Evolutionary conservation across 495 filamentous ascomycete species (phyloP), one percentile per base, ranked within the genome.

Genomic region (Tuber aestivum): DNA sequence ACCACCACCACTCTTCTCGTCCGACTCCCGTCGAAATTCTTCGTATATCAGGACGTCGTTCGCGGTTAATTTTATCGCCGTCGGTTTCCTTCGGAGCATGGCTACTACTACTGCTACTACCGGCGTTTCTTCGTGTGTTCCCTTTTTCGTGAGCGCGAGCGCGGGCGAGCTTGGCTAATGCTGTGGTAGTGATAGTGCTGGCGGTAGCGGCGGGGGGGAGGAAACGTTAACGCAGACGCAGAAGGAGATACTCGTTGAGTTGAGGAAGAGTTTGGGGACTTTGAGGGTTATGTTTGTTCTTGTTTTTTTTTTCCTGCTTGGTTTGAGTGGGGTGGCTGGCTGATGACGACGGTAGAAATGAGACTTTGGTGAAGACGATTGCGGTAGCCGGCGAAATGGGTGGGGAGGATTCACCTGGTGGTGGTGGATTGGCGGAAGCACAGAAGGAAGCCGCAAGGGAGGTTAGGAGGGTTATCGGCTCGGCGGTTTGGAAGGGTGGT

Each of bases 61-160:
- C 16, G 90, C 86, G 0, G 93, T 95, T 50, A 96, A 87, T 72
- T 89, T 87, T 77, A 96, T 92, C 41, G 90, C 87, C 8, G 93
- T 96, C 3, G 92, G 91, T 70, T 91, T 90, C 48, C 93, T 90
- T 81, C 93, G 93, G 75, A 96, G 90, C 93, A 96, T 96, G 56
- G 56, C 56, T 27, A 27, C 56, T 16, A 65, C n/a, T n/a, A n/a
- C n/a, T n/a, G n/a, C n/a, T n/a, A n/a, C n/a, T n/a, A n/a, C n/a
- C n/a, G n/a, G 5, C 9, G 12, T 18, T 32, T 32, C n/a, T 27
- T 70, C 79, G 81, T n/a, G 44, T 48, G 40, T 21, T 69, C 70
- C n/a, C 50, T 4, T 70, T 44, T 32, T 48, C 75, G 48, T 56
- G 21, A 27, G 48, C 41, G 56, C n/a, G 14, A n/a, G 23, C 5